phyloP scores from a whole-genome alignment of 1,284 basidiomycete genomes.

The Ceratobasidium papillatum region DNA sequence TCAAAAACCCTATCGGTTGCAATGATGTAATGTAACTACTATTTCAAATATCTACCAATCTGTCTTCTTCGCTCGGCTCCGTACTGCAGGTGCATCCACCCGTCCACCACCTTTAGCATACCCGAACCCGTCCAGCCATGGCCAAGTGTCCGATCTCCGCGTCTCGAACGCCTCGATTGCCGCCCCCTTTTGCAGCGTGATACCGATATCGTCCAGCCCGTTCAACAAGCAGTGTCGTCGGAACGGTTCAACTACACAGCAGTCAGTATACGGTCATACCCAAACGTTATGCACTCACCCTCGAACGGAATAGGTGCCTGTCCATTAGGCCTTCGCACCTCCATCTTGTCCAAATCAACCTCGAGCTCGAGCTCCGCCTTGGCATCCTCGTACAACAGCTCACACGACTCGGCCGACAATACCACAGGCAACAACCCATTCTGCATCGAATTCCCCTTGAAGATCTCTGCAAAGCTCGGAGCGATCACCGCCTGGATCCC shows the following conservation, averaged over 20 bases:
- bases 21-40: not conserved
- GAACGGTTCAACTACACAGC: constrained; percentile 75
- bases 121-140: constrained; percentile 94
- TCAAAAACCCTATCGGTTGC: not conserved
- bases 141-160: constrained; percentile 78
- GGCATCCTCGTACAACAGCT: constrained; percentile 80
- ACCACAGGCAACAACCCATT: constrained; percentile 93
- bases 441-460: constrained; percentile 92
- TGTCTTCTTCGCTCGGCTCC: constrained; percentile 51
- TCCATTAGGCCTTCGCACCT: constrained; percentile 80
- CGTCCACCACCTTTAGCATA: constrained; percentile 71
- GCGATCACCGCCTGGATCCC: constrained; percentile 93
- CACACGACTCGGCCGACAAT: constrained; percentile 81
- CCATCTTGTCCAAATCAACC: constrained; percentile 89
- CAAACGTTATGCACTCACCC: not conserved
- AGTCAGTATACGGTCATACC: not conserved
- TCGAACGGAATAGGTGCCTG: constrained; percentile 77
- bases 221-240: constrained; percentile 91
- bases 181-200: constrained; percentile 82
- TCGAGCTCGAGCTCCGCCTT: constrained; percentile 82
- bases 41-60: constrained; percentile 52
- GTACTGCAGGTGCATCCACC: constrained; percentile 53
- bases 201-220: constrained; percentile 91
- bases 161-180: constrained; percentile 81
- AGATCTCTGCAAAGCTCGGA: constrained; percentile 95